Conservation (phyloP, 305 asterid species). For the Ruellia speciosa region DNA sequence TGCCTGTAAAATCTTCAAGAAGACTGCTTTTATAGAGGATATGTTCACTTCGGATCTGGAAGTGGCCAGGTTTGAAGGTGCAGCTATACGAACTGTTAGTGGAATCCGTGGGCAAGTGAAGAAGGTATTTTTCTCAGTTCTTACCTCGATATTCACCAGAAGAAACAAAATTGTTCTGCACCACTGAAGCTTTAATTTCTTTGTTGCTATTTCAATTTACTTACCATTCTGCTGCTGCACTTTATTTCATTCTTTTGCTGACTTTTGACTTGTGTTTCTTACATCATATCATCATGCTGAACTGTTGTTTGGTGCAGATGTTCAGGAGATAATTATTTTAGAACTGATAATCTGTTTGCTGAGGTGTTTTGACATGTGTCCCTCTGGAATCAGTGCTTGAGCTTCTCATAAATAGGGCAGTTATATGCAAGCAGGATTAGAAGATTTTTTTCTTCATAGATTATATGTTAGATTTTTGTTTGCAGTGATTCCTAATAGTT, state of each 20-base stretch:
- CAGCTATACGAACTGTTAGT: slow-evolving; percentile 86
- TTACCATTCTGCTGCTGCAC: not conserved
- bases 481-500: too few relatives aligned
- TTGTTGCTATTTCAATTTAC: not conserved
- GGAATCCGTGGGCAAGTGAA: slow-evolving; percentile 96
- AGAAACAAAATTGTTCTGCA: slow-evolving; percentile 1
- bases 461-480: too few relatives aligned
- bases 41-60: slow-evolving; percentile 98
- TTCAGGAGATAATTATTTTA: not conserved
- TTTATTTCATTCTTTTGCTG: slow-evolving; percentile 2
- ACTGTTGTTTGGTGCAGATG: not conserved
- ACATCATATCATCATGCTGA: not conserved
- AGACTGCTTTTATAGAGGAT: slow-evolving; percentile 86
- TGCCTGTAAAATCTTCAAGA: slow-evolving; percentile 85
- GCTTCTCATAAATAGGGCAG: not conserved
- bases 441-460: too few relatives aligned
- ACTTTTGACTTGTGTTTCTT: not conserved
- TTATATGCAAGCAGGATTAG: too few relatives aligned
- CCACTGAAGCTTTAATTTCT: slow-evolving; percentile 2
- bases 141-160: slow-evolving; percentile 1
- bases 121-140: slow-evolving; percentile 69
- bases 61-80: slow-evolving; percentile 96
- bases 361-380: not conserved
- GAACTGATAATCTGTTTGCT: not conserved
- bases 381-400: not conserved